Percentiles rank a stretch among this genome's conserved stretches.
Evolutionary conservation across 768 basidiomycete species (phyloP).

Genomic region (Lentinula sp.): DNA sequence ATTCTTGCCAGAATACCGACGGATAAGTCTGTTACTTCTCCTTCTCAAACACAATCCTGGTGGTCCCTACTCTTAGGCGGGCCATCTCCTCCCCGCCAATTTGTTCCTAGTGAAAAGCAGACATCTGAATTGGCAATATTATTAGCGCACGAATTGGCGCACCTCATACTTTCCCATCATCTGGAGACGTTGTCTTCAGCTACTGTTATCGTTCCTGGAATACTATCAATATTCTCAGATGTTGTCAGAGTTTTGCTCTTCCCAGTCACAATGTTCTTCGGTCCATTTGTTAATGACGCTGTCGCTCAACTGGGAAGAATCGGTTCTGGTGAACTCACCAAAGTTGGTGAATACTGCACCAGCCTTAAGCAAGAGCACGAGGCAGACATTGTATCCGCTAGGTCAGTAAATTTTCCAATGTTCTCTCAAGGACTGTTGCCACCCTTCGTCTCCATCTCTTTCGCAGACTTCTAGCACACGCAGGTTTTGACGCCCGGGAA

Average conservation of each 20-base stretch:
- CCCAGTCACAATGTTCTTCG: slow-evolving; percentile 86
- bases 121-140: slow-evolving; percentile 86
- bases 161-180: slow-evolving; percentile 87
- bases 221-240: slow-evolving; percentile 73
- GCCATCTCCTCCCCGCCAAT: slow-evolving; percentile 28
- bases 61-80: slow-evolving; percentile 42
- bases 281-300: slow-evolving; percentile 94
- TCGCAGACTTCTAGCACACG: slow-evolving; percentile 79
- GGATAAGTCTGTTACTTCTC: slow-evolving; percentile 13
- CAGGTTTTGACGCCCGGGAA: slow-evolving; percentile 82
- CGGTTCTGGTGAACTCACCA: slow-evolving; percentile 68
- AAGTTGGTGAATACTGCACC: slow-evolving; percentile 70
- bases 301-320: slow-evolving; percentile 76
- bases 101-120: slow-evolving; percentile 70
- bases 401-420: slow-evolving; percentile 35
- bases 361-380: slow-evolving; percentile 85
- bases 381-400: slow-evolving; percentile 83
- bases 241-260: slow-evolving; percentile 74
- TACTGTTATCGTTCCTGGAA: slow-evolving; percentile 75
- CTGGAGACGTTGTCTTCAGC: slow-evolving; percentile 85
- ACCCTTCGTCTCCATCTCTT: slow-evolving; percentile 1
- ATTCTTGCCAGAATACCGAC: slow-evolving; percentile 52
- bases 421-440: slow-evolving; percentile 3
- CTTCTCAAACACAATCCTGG: slow-evolving; percentile 29
- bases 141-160: slow-evolving; percentile 89